Conservation (phyloP, 2,329 filamentous ascomycete genomes). For the Paecilomyces sp. region DNA sequence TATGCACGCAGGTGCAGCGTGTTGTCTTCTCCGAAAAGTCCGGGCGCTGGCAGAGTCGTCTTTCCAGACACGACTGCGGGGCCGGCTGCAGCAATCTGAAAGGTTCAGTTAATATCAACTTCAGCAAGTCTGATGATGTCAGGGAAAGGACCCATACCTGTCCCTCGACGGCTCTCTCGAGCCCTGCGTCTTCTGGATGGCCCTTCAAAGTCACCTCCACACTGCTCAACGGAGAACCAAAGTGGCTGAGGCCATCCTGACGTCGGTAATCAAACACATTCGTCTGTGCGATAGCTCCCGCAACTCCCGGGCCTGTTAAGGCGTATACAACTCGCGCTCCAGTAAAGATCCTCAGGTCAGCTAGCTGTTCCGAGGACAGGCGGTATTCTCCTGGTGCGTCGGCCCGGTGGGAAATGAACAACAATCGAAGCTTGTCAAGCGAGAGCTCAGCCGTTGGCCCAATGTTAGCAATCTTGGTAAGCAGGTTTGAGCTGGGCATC, state of each 20-base stretch:
- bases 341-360: constrained; percentile 74
- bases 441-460: constrained; percentile 34
- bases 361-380: constrained; percentile 63
- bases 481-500: constrained; percentile 60
- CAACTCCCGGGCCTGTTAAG: constrained; percentile 72
- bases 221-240: constrained; percentile 73
- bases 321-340: constrained; percentile 78
- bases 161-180: constrained; percentile 45
- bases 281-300: constrained; percentile 82
- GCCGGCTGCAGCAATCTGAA: constrained; percentile 63
- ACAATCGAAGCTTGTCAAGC: constrained; percentile 65
- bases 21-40: constrained; percentile 62
- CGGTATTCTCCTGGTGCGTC: constrained; percentile 54
- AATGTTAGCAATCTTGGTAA: constrained; percentile 41
- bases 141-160: constrained; percentile 45
- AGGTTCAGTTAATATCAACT: constrained; percentile 8
- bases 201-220: constrained; percentile 65
- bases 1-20: constrained; percentile 51
- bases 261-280: constrained; percentile 78
- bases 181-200: constrained; percentile 23
- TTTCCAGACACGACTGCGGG: constrained; percentile 66
- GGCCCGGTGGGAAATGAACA: constrained; percentile 70
- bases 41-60: constrained; percentile 56
- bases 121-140: background rate
- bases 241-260: constrained; percentile 52